phyloP scores from a whole-genome alignment of 345 rosid genomes.

The Durio zibethinus region DNA sequence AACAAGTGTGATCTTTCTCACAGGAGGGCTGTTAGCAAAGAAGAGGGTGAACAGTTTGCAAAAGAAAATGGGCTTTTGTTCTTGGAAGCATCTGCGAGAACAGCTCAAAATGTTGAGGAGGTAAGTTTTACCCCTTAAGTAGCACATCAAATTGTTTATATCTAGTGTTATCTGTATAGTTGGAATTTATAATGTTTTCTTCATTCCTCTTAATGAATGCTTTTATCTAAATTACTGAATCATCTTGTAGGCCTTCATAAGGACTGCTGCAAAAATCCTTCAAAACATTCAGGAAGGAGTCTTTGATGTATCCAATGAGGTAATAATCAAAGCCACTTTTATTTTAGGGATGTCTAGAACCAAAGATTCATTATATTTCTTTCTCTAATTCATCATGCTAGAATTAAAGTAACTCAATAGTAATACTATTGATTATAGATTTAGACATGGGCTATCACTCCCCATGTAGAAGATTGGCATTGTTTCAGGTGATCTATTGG shows the following conservation, averaged over 20 bases:
- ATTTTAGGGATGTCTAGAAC: background rate
- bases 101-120: constrained; percentile 98
- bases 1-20: constrained; percentile 92
- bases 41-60: constrained; percentile 99
- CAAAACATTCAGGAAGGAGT: constrained; percentile 90
- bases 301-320: constrained; percentile 92
- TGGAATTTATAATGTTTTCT: background rate
- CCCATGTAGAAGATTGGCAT: background rate
- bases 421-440: background rate
- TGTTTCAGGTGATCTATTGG: background rate
- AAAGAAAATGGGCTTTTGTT: constrained; percentile 87
- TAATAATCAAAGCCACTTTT: constrained; percentile 19
- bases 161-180: background rate
- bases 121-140: constrained; percentile 28
- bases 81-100: constrained; percentile 97
- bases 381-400: background rate
- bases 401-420: background rate
- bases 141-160: background rate
- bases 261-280: constrained; percentile 87
- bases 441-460: background rate
- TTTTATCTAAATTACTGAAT: background rate
- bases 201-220: background rate
- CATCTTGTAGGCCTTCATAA: constrained; percentile 70
- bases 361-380: background rate
- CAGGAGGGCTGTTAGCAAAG: constrained; percentile 90